Base-by-base conservation (phyloP, 2,329 filamentous ascomycete genomes). In the Coniochaeta sp. region DNA sequence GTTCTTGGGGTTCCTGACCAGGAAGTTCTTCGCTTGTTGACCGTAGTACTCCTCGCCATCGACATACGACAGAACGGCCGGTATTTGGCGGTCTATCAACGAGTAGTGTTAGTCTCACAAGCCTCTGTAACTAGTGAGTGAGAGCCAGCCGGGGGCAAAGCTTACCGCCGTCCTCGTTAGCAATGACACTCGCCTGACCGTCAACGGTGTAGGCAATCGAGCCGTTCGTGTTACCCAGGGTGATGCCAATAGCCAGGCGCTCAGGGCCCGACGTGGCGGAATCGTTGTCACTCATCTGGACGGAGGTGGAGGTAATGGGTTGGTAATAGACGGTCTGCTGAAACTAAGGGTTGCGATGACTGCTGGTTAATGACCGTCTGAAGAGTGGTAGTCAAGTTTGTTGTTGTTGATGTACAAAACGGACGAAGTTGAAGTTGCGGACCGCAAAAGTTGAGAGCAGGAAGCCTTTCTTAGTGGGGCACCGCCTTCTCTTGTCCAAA, bases 151-250 rank as follows among this genome's bases (percentile, higher is more conserved):
- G 33, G 6, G 1, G 9, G 35, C 6, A 27, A 42, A 24, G 72
- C 83, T 65, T 69, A 91, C 89, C 89, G 78, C 94, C 94, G 67
- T 97, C 94, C 76, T 97, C 94, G 74, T 99, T 97, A 66, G 94
- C 94, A 74, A 99, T 97, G 58, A 99, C 92, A 70, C 96, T 90
- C 58, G 91, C 86, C 78, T 95, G 95, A 72, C 95, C 92, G 65
- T 97, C 92, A 56, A 86, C 82, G 46, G 91, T 95, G 69, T 85
- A 91, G 63, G 92, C 92, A 73, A 99, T 96, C 55, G 91, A 96
- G 76, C 90, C 95, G 84, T 96, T 95, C 56, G 91, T 91, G 78
- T 97, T 99, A 74, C 94, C 94, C 78, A 97, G 96, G 60, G 91
- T 88, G 67, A 99, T 91, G 69, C 94, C 94, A 73, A 99, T 97